Evolutionary conservation across 805 yeast genomes (phyloP).

Genomic region (Candida dendrica): DNA sequence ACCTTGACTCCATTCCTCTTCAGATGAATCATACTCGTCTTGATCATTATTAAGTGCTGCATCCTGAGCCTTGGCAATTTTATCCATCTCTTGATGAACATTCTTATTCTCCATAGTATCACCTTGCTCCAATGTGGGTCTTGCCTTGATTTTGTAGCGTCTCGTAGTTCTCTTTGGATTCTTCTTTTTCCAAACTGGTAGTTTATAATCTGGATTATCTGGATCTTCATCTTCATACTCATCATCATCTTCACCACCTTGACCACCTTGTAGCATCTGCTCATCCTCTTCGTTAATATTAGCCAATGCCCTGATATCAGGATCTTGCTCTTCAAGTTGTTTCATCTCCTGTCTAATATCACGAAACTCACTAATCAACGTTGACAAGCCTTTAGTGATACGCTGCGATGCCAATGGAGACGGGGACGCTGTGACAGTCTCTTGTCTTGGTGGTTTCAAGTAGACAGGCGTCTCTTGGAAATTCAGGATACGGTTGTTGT

Average conservation of each 20-base stretch:
- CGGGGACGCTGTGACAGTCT: constrained; percentile 12
- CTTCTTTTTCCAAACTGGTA: constrained; percentile 25
- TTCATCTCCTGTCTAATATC: constrained; percentile 23
- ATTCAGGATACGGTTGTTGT: neutral
- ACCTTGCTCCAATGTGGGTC: constrained; percentile 21
- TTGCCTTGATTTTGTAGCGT: constrained; percentile 17
- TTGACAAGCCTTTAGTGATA: constrained; percentile 31
- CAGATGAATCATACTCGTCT: constrained; percentile 13
- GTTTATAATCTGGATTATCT: constrained; percentile 12
- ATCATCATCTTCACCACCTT: too few relatives aligned
- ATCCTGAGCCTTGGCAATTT: neutral
- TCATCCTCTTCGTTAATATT: constrained; percentile 13
- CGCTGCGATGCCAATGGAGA: constrained; percentile 23
- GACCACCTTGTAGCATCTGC: constrained; percentile 12
- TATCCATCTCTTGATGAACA: constrained; percentile 14
- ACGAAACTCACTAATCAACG: constrained; percentile 39
- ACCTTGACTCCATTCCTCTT: constrained; percentile 12
- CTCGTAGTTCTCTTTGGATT: constrained; percentile 27
- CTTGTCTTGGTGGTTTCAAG: constrained; percentile 16
- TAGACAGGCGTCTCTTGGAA: constrained; percentile 37
- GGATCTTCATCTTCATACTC: constrained; percentile 2
- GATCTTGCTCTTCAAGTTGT: constrained; percentile 4
- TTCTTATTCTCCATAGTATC: constrained; percentile 23
- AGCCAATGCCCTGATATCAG: constrained; percentile 10
- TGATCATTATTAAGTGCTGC: constrained; percentile 8